Conservation (phyloP, 805 yeast genomes). For the Kuraishia ogatae region DNA sequence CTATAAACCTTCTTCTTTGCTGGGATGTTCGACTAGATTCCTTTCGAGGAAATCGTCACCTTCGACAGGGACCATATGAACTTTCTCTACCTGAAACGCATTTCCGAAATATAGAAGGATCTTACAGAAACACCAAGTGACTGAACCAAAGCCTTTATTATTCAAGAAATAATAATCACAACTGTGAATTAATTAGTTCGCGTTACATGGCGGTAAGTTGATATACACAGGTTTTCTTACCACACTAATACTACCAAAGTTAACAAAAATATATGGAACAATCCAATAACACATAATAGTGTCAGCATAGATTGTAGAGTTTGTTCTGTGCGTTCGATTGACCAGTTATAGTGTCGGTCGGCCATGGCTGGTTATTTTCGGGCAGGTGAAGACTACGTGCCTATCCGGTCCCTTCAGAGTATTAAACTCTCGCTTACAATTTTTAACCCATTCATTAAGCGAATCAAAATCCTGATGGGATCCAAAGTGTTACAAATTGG, state of each 20-base stretch:
- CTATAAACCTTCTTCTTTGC: too few species aligned
- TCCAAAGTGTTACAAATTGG: neutral
- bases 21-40: too few species aligned
- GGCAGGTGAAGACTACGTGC: too few species aligned
- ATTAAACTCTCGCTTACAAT: too few species aligned
- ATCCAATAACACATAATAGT: neutral
- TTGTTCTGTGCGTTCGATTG: neutral
- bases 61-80: neutral
- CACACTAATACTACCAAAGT: neutral
- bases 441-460: too few species aligned
- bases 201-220: neutral
- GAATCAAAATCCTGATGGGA: too few species aligned
- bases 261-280: neutral
- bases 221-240: neutral
- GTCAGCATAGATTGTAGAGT: neutral
- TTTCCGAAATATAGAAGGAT: neutral
- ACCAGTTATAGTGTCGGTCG: neutral
- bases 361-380: neutral
- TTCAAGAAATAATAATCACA: neutral
- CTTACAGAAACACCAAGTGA: too few species aligned
- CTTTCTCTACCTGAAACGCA: neutral
- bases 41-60: too few species aligned
- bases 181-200: neutral
- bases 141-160: neutral
- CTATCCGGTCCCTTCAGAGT: too few species aligned